phyloP scores from a whole-genome alignment of 345 rosid species.

The Salix suchowensis region DNA sequence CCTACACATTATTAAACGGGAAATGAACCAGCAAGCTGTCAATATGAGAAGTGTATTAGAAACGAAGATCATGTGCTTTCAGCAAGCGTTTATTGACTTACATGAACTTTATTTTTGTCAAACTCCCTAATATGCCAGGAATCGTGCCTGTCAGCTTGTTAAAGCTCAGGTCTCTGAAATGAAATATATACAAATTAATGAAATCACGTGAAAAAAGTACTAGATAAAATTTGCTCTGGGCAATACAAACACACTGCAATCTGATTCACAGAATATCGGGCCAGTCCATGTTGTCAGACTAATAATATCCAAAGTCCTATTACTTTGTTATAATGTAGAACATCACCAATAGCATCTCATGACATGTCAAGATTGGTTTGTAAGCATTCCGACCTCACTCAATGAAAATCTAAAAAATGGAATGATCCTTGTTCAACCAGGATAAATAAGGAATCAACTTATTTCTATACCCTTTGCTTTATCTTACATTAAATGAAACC shows the following conservation, averaged over 20 bases:
- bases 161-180: slow-evolving; percentile 72
- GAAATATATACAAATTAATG: not conserved
- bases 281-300: not conserved
- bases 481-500: not conserved
- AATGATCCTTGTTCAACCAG: not conserved
- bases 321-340: not conserved
- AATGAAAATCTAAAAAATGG: not conserved
- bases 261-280: not conserved
- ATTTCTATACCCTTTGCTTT: not conserved
- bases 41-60: not conserved
- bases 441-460: not conserved
- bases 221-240: not conserved
- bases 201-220: not conserved
- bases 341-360: not conserved
- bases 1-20: slow-evolving; percentile 29
- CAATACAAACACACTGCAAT: not conserved
- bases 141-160: slow-evolving; percentile 57
- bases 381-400: not conserved
- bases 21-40: not conserved
- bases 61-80: not conserved
- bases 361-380: not conserved
- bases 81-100: slow-evolving; percentile 29
- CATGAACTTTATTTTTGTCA: slow-evolving; percentile 24
- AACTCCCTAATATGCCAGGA: slow-evolving; percentile 30
- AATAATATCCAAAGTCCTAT: not conserved